Evolutionary conservation across 1,284 basidiomycete genomes (phyloP).

Genomic region (Ceratobasidium sp.): DNA sequence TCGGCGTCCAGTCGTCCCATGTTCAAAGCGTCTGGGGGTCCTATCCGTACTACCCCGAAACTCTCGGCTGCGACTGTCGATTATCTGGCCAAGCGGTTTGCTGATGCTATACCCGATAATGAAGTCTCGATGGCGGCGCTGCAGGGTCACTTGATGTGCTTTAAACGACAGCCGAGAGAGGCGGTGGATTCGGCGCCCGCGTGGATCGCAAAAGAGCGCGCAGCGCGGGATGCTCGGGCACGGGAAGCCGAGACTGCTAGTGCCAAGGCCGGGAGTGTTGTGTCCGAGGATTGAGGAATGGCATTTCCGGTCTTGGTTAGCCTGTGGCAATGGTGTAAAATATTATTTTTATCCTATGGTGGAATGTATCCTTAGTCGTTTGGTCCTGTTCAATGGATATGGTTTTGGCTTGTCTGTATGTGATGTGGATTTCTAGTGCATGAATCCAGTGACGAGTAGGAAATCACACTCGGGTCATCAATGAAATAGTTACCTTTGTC

Average conservation of each 20-base stretch:
- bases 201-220: conserved; percentile 59
- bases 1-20: not conserved
- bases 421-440: too few relatives aligned
- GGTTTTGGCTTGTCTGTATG: too few relatives aligned
- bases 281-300: not conserved
- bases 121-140: conserved; percentile 74
- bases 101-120: conserved; percentile 65
- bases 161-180: conserved; percentile 66
- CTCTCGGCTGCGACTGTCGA: conserved; percentile 52
- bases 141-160: conserved; percentile 76
- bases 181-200: conserved; percentile 58
- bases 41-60: conserved; percentile 46
- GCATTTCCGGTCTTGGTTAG: not conserved
- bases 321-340: not conserved
- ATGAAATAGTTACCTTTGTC: too few relatives aligned
- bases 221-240: conserved; percentile 44
- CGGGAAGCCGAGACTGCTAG: conserved; percentile 5
- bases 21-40: conserved; percentile 4
- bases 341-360: conserved; percentile 17
- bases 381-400: too few relatives aligned
- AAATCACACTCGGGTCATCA: too few relatives aligned
- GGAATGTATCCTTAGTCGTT: conserved; percentile 2
- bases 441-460: too few relatives aligned
- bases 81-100: conserved; percentile 64
- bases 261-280: conserved; percentile 11